A percentile compares a stretch with the other conserved stretches of the same genome.
phyloP scores from a whole-genome alignment of 805 yeast genomes.

The Pichia nakasei region DNA sequence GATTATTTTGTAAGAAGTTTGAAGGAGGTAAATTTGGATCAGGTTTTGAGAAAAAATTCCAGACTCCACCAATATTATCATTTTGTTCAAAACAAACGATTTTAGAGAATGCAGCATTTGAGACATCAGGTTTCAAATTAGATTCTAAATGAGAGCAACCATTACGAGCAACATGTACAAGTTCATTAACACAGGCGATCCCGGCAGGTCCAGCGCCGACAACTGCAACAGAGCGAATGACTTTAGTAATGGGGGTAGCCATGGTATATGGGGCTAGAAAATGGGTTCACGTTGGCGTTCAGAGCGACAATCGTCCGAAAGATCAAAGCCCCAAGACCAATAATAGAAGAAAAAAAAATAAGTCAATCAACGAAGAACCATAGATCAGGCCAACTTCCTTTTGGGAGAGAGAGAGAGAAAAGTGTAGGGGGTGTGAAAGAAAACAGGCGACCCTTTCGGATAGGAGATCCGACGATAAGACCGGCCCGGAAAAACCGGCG shows the following conservation, averaged over 20 bases:
- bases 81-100: slow-evolving; percentile 35
- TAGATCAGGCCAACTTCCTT: too few relatives aligned
- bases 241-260: background rate
- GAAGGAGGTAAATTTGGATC: slow-evolving; percentile 18
- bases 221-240: slow-evolving; percentile 23
- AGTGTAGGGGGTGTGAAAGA: too few relatives aligned
- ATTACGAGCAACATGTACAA: slow-evolving; percentile 22
- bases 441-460: too few relatives aligned
- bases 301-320: too few relatives aligned
- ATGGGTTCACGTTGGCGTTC: too few relatives aligned
- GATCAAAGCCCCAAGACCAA: too few relatives aligned
- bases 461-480: too few relatives aligned
- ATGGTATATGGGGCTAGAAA: too few relatives aligned
- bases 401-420: too few relatives aligned
- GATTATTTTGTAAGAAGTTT: background rate
- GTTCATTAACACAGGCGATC: slow-evolving; percentile 27
- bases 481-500: too few relatives aligned
- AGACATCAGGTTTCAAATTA: background rate
- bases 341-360: too few relatives aligned
- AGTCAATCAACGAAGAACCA: too few relatives aligned
- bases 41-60: slow-evolving; percentile 20
- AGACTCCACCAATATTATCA: slow-evolving; percentile 32
- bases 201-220: slow-evolving; percentile 37
- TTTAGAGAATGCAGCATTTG: slow-evolving; percentile 24
- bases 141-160: slow-evolving; percentile 15